A percentile compares a stretch with the other conserved stretches of the same genome.
phyloP scores from a whole-genome alignment of 2,329 filamentous ascomycete species.

The Fulvia fulva region DNA sequence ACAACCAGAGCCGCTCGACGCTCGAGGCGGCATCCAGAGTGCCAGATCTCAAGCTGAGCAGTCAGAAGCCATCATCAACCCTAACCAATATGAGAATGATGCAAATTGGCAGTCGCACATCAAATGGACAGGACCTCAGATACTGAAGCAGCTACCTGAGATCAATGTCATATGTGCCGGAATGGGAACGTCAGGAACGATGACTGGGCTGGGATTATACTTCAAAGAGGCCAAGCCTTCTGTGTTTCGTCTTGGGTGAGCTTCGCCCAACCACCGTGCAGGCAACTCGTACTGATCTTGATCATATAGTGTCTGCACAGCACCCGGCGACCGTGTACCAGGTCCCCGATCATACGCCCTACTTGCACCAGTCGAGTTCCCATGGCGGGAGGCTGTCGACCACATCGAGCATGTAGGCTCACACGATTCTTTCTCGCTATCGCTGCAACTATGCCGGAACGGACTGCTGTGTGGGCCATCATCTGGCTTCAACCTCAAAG shows the following conservation, averaged over 20 bases:
- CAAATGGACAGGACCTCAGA: constrained; percentile 78
- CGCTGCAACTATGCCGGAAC: constrained; percentile 53
- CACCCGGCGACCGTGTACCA: constrained; percentile 54
- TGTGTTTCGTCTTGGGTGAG: constrained; percentile 12
- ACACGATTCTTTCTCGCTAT: constrained; percentile 50
- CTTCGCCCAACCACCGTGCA: background rate
- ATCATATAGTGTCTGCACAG: constrained; percentile 50
- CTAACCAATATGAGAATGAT: constrained; percentile 81
- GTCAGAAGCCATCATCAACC: constrained; percentile 47
- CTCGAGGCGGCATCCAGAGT: constrained; percentile 51
- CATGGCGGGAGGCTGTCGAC: constrained; percentile 56
- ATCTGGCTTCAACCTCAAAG: constrained; percentile 56
- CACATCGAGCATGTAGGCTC: constrained; percentile 55
- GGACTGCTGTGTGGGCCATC: constrained; percentile 59
- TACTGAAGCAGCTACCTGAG: constrained; percentile 69
- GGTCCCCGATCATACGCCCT: constrained; percentile 54
- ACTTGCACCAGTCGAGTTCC: constrained; percentile 52
- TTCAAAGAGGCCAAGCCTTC: constrained; percentile 48
- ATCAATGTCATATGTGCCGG: constrained; percentile 80
- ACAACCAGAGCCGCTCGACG: constrained; percentile 53
- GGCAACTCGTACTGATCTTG: too few relatives aligned
- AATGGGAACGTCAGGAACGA: constrained; percentile 88
- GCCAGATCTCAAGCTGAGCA: constrained; percentile 43
- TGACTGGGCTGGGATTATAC: constrained; percentile 68
- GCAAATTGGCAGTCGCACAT: constrained; percentile 84